These are phyloP conservation scores for Terfezia claveryi DNA, from an alignment of 495 filamentous ascomycete species.

Conservation along the genomic window DNA sequence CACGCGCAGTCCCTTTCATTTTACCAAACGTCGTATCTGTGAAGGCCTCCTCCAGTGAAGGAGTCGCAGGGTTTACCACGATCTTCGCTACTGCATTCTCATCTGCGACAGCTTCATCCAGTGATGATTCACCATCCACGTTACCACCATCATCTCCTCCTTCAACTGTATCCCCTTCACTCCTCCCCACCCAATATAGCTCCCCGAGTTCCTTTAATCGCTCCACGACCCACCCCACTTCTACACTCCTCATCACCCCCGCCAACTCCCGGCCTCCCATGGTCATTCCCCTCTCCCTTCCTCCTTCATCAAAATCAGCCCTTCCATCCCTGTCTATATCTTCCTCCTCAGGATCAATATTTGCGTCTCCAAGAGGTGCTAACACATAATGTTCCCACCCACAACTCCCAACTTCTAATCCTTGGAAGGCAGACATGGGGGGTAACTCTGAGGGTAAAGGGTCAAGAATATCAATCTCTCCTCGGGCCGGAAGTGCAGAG, in stretches of 20 bases:
- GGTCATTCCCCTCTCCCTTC: conserved; percentile 11
- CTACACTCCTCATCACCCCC: conserved; percentile 14
- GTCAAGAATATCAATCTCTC: conserved; percentile 4
- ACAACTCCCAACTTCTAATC: conserved; percentile 15
- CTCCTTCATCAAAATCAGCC: conserved; percentile 8
- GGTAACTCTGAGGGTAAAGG: conserved; percentile 13
- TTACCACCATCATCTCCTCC: conserved; percentile 3
- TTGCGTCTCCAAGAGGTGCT: conserved; percentile 14
- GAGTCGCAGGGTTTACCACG: neutral
- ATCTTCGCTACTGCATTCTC: neutral
- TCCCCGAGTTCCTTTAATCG: conserved; percentile 16
- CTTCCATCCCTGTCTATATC: conserved; percentile 3
- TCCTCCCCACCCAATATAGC: conserved; percentile 11
- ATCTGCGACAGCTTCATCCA: neutral
- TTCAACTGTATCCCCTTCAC: conserved; percentile 1
- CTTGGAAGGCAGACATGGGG: conserved; percentile 13
- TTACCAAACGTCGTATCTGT: neutral
- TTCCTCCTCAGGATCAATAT: conserved; percentile 7
- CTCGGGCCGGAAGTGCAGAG: conserved; percentile 2
- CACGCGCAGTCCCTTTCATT: neutral
- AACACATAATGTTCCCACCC: conserved; percentile 19
- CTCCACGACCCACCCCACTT: conserved; percentile 17
- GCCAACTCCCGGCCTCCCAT: conserved; percentile 8
- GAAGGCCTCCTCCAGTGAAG: neutral
- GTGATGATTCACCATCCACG: too few relatives aligned